phyloP scores from a whole-genome alignment of 768 basidiomycete species.

The Lanmaoa pseudosensibilis region DNA sequence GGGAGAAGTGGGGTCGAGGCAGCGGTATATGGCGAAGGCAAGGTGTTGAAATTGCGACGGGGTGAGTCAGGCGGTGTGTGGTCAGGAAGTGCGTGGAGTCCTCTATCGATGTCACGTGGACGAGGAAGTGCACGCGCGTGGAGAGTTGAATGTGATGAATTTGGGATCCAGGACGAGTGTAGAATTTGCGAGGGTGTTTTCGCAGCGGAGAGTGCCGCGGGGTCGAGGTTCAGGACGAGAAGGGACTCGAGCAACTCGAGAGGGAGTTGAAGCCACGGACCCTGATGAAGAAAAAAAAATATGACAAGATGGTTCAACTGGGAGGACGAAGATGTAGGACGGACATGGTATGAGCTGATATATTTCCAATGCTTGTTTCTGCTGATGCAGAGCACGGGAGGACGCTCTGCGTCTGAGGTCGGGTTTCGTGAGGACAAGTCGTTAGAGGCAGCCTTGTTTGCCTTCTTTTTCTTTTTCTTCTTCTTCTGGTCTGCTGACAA shows the following conservation, averaged over 20 bases:
- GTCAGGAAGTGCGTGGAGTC: conserved; percentile 36
- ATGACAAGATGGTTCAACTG: neutral
- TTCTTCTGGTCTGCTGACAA: conserved; percentile 50
- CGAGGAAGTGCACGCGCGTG: conserved; percentile 25
- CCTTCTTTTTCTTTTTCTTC: conserved; percentile 64
- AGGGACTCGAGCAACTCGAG: conserved; percentile 83
- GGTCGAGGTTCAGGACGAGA: conserved; percentile 74
- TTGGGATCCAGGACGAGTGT: conserved; percentile 28
- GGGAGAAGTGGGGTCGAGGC: conserved; percentile 49
- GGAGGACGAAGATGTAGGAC: conserved; percentile 30
- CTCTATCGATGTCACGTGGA: conserved; percentile 42
- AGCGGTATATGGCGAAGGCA: conserved; percentile 34
- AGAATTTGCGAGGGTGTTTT: conserved; percentile 43
- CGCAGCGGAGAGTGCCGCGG: conserved; percentile 53
- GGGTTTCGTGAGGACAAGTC: conserved; percentile 27
- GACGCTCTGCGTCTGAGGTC: conserved; percentile 45
- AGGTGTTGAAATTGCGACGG: conserved; percentile 35
- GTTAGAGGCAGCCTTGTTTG: conserved; percentile 40
- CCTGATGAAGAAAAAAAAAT: conserved; percentile 43
- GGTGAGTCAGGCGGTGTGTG: conserved; percentile 49
- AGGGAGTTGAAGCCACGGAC: conserved; percentile 89
- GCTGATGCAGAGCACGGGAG: conserved; percentile 78
- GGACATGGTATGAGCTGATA: conserved; percentile 87
- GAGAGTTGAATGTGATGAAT: neutral
- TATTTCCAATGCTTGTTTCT: conserved; percentile 95